Conservation (phyloP, 176 grass and related monocot species). For the Aegilops speltoides region DNA sequence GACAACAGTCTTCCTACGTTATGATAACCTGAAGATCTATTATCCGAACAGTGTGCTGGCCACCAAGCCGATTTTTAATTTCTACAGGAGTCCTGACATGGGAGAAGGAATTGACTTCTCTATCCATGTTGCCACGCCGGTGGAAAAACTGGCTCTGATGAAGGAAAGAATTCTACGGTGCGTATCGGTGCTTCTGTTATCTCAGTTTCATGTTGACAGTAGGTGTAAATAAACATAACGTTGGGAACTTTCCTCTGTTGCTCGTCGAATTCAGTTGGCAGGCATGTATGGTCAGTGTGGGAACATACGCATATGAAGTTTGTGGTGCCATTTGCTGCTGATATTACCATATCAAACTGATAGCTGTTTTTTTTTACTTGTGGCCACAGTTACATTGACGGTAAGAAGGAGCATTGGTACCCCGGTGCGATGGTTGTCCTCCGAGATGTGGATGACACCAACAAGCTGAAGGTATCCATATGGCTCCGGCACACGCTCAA, state of each 20-base stretch:
- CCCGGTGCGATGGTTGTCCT: conserved; percentile 45
- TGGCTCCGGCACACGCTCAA: conserved; percentile 58
- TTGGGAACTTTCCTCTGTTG: background rate
- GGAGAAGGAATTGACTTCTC: conserved; percentile 63
- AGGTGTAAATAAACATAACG: background rate
- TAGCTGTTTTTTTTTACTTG: background rate
- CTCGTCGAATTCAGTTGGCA: background rate
- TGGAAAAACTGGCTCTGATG: conserved; percentile 51
- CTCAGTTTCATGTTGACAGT: background rate
- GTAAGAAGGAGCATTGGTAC: conserved; percentile 62
- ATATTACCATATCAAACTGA: conserved; percentile 6
- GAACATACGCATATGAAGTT: background rate
- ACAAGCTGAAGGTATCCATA: conserved; percentile 67
- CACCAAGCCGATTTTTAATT: conserved; percentile 67
- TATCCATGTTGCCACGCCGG: conserved; percentile 60
- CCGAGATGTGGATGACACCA: conserved; percentile 50
- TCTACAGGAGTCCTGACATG: conserved; percentile 75
- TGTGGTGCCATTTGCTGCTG: background rate
- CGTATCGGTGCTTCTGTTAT: background rate
- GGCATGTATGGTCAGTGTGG: background rate
- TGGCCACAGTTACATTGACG: conserved; percentile 51
- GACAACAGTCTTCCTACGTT: conserved; percentile 58
- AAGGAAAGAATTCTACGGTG: conserved; percentile 59
- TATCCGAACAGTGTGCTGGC: conserved; percentile 69
- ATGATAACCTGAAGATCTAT: conserved; percentile 67